phyloP scores from a whole-genome alignment of 805 yeast species.

The Candida awuae region DNA sequence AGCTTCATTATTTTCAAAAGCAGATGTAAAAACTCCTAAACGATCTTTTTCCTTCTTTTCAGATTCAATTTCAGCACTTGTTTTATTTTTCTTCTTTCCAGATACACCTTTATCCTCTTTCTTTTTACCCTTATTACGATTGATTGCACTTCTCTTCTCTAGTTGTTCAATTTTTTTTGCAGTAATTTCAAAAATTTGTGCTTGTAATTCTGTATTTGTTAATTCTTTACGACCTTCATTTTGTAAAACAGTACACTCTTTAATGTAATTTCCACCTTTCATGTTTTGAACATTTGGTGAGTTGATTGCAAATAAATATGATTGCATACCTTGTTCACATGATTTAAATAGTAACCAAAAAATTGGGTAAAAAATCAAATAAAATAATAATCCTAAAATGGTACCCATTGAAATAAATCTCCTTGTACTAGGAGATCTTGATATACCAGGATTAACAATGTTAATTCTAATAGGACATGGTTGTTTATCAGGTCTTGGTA shows the following conservation, averaged over 20 bases:
- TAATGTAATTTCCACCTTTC: slow-evolving; percentile 62
- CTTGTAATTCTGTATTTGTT: slow-evolving; percentile 50
- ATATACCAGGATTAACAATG: slow-evolving; percentile 84
- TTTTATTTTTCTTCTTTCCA: not conserved
- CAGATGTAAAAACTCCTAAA: slow-evolving; percentile 19
- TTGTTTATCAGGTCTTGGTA: slow-evolving; percentile 62
- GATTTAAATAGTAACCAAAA: slow-evolving; percentile 78
- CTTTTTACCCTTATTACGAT: slow-evolving; percentile 37
- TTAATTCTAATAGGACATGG: slow-evolving; percentile 63
- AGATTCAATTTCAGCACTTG: not conserved
- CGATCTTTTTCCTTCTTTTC: slow-evolving; percentile 10
- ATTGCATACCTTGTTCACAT: slow-evolving; percentile 72
- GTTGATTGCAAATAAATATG: slow-evolving; percentile 57
- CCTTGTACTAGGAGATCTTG: slow-evolving; percentile 81
- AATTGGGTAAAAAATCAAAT: slow-evolving; percentile 67
- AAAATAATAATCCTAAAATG: slow-evolving; percentile 47
- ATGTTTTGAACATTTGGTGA: slow-evolving; percentile 60
- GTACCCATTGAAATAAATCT: slow-evolving; percentile 73
- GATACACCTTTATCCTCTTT: not conserved
- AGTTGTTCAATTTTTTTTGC: slow-evolving; percentile 45
- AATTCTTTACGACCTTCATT: slow-evolving; percentile 56
- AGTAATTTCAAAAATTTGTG: slow-evolving; percentile 52
- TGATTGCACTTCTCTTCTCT: slow-evolving; percentile 67
- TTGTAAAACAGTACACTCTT: slow-evolving; percentile 56
- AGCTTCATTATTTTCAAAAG: slow-evolving; percentile 16